A percentile compares a stretch with the other conserved stretches of the same genome.
Conservation (phyloP, 1,284 basidiomycete genomes). For the Papiliotrema laurentii region DNA sequence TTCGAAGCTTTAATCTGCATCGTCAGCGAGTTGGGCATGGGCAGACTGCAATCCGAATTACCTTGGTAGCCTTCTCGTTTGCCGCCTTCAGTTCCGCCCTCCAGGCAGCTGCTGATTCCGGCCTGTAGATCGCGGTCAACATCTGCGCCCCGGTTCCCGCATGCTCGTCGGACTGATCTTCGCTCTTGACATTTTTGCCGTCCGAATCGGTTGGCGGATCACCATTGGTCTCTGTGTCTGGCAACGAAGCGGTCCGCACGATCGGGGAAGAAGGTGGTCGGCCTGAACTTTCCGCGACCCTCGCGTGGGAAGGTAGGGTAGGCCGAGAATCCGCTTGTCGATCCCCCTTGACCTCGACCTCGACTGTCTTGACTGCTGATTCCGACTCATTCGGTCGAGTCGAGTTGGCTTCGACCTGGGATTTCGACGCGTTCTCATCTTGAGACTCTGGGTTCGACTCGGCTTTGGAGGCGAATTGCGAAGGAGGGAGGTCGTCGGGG, state of each 20-base stretch:
- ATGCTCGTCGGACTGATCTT: background rate
- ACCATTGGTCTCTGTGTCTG: conserved; percentile 10
- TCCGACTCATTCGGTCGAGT: background rate
- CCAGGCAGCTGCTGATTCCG: conserved; percentile 78
- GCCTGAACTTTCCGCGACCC: conserved; percentile 14
- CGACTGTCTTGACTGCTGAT: too few relatives aligned
- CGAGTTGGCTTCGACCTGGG: background rate
- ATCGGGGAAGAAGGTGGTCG: conserved; percentile 37
- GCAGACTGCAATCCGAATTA: too few relatives aligned
- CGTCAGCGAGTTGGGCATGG: too few relatives aligned
- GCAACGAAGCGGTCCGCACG: conserved; percentile 18
- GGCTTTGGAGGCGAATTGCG: conserved; percentile 7
- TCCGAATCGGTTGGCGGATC: background rate
- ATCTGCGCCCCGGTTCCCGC: conserved; percentile 51
- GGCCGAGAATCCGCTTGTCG: background rate
- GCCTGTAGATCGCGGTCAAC: conserved; percentile 78
- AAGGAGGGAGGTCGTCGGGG: conserved; percentile 29
- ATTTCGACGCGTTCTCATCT: background rate
- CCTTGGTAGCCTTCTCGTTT: conserved; percentile 44
- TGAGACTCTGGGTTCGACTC: background rate
- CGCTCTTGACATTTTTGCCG: background rate
- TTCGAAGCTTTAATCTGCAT: too few relatives aligned
- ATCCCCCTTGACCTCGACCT: background rate
- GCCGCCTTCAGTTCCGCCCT: conserved; percentile 57
- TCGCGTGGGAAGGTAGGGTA: conserved; percentile 7